A percentile compares a stretch with the other conserved stretches of the same genome.
These are phyloP conservation scores for Clitopilus passeckerianus DNA, from an alignment of 768 basidiomycete species.

Conservation along the genomic window DNA sequence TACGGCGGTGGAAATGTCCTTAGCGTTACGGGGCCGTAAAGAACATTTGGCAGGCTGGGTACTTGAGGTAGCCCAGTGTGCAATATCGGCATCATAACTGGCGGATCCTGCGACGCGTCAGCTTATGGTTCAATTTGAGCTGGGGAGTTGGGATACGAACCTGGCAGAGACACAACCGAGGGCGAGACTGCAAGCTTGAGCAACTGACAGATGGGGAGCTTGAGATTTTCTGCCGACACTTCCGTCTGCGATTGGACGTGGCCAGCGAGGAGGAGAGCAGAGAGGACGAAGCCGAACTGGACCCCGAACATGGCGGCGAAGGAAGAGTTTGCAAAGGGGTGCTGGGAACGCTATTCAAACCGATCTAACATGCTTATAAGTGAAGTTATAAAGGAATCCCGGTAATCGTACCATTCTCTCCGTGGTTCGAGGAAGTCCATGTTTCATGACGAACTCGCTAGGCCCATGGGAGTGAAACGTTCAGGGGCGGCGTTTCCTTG, in stretches of 20 bases:
- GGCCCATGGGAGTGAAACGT: background rate
- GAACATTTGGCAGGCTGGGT: conserved; percentile 41
- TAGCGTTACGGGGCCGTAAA: conserved; percentile 51
- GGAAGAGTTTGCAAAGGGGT: background rate
- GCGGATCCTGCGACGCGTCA: conserved; percentile 12
- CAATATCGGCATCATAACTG: conserved; percentile 36
- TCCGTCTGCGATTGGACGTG: background rate
- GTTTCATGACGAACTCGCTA: background rate
- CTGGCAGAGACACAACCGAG: background rate
- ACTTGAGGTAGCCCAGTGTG: conserved; percentile 50
- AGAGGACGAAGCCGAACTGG: background rate
- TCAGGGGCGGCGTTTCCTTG: no score
- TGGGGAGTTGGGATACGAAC: background rate
- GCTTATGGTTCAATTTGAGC: background rate
- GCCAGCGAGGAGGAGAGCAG: background rate
- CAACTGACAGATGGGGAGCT: background rate
- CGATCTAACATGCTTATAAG: background rate
- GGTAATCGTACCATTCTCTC: background rate
- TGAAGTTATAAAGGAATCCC: no score
- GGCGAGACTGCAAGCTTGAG: background rate
- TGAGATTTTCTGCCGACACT: background rate
- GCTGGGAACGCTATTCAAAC: background rate
- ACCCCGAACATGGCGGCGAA: background rate
- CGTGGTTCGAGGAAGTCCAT: background rate
- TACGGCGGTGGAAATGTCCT: conserved; percentile 48